Percentiles rank a stretch among this genome's conserved stretches.
Conservation (phyloP, 2,329 filamentous ascomycete species). For the Harringtonia aguacate region DNA sequence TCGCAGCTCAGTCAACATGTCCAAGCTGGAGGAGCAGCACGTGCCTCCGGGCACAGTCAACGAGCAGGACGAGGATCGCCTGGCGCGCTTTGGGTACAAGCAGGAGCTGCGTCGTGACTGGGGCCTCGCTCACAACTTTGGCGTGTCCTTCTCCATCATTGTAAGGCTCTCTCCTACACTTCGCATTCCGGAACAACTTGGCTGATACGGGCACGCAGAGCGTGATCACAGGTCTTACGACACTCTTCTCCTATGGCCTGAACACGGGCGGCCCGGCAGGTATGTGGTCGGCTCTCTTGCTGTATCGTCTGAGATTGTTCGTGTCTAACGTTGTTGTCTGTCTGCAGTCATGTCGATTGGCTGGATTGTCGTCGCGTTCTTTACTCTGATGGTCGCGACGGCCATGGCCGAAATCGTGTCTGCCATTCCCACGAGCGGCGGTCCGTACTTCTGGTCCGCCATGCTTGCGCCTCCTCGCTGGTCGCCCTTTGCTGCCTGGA, state of each 20-base stretch:
- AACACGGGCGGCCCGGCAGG: constrained; percentile 39
- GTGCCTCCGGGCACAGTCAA: constrained; percentile 15
- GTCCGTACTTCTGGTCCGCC: constrained; percentile 51
- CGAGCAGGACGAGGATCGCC: constrained; percentile 35
- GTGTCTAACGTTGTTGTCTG: background rate
- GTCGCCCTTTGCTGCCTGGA: constrained; percentile 27
- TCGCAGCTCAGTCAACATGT: background rate
- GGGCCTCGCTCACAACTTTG: constrained; percentile 49
- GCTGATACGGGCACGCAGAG: constrained; percentile 22
- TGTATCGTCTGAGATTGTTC: background rate
- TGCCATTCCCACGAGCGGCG: constrained; percentile 46
- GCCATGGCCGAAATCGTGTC: constrained; percentile 50
- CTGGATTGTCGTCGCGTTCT: constrained; percentile 44
- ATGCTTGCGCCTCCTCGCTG: constrained; percentile 37
- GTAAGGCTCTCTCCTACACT: constrained; percentile 20
- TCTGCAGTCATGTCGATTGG: constrained; percentile 38
- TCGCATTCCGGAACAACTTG: background rate
- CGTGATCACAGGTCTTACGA: constrained; percentile 49
- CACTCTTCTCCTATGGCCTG: constrained; percentile 45
- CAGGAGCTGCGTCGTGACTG: constrained; percentile 48
- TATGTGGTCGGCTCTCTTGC: constrained; percentile 2
- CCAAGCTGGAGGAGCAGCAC: constrained; percentile 14
- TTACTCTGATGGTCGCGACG: constrained; percentile 42
- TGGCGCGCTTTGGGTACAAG: constrained; percentile 48
- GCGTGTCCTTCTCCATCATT: constrained; percentile 51